Percentiles rank a stretch among this genome's conserved stretches.
These are phyloP conservation scores for Xylariales sp. DNA, from an alignment of 2,329 filamentous ascomycete species.

Conservation along the genomic window DNA sequence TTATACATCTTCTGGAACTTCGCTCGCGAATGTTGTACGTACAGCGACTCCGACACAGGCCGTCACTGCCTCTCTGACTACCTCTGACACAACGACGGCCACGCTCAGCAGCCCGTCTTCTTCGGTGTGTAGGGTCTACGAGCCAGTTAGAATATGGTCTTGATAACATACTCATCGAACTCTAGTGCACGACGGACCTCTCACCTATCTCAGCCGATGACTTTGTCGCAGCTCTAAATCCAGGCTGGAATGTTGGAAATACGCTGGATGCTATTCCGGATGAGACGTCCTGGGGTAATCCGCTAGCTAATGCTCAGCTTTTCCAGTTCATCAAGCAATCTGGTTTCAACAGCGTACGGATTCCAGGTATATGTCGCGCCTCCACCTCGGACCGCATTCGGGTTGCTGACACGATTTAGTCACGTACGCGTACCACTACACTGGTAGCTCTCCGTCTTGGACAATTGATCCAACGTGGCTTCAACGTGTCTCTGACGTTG, in stretches of 20 bases:
- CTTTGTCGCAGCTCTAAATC: constrained; percentile 42
- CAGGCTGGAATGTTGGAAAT: constrained; percentile 59
- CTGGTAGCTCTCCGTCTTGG: constrained; percentile 44
- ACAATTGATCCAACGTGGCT: constrained; percentile 51
- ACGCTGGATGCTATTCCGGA: constrained; percentile 51
- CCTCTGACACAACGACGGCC: too few relatives aligned
- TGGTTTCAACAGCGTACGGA: constrained; percentile 54
- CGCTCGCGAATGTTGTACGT: too few relatives aligned
- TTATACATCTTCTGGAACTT: too few relatives aligned
- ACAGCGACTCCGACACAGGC: too few relatives aligned
- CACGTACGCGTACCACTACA: constrained; percentile 55
- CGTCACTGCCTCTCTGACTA: too few relatives aligned
- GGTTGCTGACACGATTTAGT: constrained; percentile 27
- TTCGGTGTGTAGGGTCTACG: too few relatives aligned
- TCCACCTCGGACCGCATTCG: background rate
- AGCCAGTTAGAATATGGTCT: too few relatives aligned
- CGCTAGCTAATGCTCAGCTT: constrained; percentile 40
- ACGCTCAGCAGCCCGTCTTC: too few relatives aligned
- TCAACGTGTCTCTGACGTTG: constrained; percentile 51
- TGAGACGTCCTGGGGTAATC: constrained; percentile 57
- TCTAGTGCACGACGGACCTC: too few relatives aligned
- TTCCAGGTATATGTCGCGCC: constrained; percentile 35
- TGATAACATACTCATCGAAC: too few relatives aligned
- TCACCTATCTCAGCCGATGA: constrained; percentile 36
- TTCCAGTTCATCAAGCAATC: constrained; percentile 47